phyloP scores from a whole-genome alignment of 2,329 filamentous ascomycete species.

The Penicillium sclerotiorum region DNA sequence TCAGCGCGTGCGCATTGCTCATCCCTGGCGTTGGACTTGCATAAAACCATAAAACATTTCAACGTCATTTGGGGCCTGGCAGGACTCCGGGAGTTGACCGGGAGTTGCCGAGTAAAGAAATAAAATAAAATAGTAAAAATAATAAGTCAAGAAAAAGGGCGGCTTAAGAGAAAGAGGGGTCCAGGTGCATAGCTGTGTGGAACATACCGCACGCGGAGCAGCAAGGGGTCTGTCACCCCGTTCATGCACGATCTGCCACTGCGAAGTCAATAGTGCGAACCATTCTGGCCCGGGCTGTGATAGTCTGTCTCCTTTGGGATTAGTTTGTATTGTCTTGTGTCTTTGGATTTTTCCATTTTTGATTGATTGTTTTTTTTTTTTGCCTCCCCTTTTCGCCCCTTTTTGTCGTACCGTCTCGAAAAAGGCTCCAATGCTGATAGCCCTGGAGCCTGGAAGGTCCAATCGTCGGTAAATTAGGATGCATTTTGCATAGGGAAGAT shows the following conservation, averaged over 20 bases:
- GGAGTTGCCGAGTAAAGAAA: constrained; percentile 12
- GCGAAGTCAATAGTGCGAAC: constrained; percentile 22
- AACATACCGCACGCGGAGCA: constrained; percentile 37
- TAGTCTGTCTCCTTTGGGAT: neutral
- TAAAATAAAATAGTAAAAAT: no score
- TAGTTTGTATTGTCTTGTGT: neutral
- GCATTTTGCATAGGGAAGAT: no score
- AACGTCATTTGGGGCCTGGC: constrained; percentile 19
- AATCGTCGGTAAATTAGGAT: no score
- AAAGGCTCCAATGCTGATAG: no score
- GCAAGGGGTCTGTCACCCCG: constrained; percentile 31
- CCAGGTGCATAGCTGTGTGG: constrained; percentile 19
- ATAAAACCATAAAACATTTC: constrained; percentile 16
- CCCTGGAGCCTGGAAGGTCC: no score
- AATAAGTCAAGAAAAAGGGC: no score
- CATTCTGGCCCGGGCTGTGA: constrained; percentile 5
- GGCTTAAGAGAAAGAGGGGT: neutral
- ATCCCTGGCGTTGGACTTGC: constrained; percentile 24
- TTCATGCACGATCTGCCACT: constrained; percentile 27
- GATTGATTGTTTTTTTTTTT: no score
- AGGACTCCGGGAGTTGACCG: neutral
- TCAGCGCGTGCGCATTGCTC: constrained; percentile 21
- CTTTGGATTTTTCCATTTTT: neutral
- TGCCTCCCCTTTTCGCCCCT: no score
- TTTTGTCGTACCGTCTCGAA: no score